Conservation (phyloP, 441 rosid genomes). For the Capsella rubella region DNA sequence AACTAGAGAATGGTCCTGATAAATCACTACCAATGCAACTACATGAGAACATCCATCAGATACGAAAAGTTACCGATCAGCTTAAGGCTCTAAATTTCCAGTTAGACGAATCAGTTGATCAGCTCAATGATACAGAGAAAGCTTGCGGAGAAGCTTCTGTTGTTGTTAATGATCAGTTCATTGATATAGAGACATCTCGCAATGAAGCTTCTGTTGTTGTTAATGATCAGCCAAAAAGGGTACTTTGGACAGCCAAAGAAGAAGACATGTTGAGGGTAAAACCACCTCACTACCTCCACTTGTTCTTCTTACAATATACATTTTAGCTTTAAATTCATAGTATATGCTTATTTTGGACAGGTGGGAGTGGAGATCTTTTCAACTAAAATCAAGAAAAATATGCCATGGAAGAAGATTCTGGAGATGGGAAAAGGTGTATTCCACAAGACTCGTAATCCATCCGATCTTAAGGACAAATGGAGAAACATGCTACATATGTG, state of each 20-base stretch:
- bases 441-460: background rate
- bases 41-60: background rate
- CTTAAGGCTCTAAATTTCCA: background rate
- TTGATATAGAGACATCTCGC: background rate
- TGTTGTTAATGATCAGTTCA: background rate
- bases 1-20: background rate
- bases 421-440: slow-evolving; percentile 5
- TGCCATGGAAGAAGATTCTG: slow-evolving; percentile 5
- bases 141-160: background rate
- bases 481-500: background rate
- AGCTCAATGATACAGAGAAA: background rate
- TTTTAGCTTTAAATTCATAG: background rate
- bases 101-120: background rate
- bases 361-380: background rate
- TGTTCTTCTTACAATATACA: background rate
- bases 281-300: background rate
- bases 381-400: background rate
- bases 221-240: background rate
- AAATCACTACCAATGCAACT: background rate
- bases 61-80: background rate
- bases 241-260: background rate
- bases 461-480: slow-evolving; percentile 20
- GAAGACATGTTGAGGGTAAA: slow-evolving; percentile 8
- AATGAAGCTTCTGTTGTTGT: background rate
- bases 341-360: background rate